phyloP scores from a whole-genome alignment of 2,329 filamentous ascomycete genomes.

The Ascochyta viciae-villosae region DNA sequence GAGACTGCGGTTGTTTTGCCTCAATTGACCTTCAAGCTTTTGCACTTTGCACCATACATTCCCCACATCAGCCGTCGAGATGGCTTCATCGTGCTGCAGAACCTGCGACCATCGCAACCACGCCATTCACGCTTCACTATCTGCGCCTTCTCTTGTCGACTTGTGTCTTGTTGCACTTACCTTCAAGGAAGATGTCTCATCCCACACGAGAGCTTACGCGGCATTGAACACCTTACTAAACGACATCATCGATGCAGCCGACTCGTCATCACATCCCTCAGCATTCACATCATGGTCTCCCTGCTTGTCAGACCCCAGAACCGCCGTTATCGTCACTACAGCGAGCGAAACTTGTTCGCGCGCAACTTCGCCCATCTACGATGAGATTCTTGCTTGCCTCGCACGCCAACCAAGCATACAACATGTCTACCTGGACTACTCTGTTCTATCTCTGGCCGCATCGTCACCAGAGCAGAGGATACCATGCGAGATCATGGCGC shows the following conservation, averaged over 20 bases:
- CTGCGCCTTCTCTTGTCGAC: constrained; percentile 26
- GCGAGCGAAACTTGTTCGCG: constrained; percentile 28
- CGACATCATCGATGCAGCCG: constrained; percentile 35
- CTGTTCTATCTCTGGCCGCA: constrained; percentile 29
- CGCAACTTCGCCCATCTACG: constrained; percentile 27
- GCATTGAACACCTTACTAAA: constrained; percentile 35
- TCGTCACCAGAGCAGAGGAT: constrained; percentile 26
- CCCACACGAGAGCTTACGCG: constrained; percentile 15
- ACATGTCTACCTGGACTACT: constrained; percentile 36
- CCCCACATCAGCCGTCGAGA: background rate
- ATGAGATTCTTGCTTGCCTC: constrained; percentile 25
- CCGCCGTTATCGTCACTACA: constrained; percentile 33
- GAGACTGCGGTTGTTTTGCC: background rate
- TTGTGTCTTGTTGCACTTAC: constrained; percentile 34
- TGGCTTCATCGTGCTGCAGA: constrained; percentile 30
- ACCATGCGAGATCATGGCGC: constrained; percentile 33
- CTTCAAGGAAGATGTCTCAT: constrained; percentile 26
- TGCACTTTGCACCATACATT: background rate
- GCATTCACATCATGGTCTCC: constrained; percentile 41
- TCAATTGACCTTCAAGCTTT: background rate
- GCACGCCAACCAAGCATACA: constrained; percentile 25
- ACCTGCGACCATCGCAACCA: constrained; percentile 40
- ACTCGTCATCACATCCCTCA: constrained; percentile 31
- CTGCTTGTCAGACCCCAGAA: constrained; percentile 24
- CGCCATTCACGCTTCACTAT: constrained; percentile 19